Evolutionary conservation across 1,139 yeast species (phyloP).

Genomic region (Taphrina communis): DNA sequence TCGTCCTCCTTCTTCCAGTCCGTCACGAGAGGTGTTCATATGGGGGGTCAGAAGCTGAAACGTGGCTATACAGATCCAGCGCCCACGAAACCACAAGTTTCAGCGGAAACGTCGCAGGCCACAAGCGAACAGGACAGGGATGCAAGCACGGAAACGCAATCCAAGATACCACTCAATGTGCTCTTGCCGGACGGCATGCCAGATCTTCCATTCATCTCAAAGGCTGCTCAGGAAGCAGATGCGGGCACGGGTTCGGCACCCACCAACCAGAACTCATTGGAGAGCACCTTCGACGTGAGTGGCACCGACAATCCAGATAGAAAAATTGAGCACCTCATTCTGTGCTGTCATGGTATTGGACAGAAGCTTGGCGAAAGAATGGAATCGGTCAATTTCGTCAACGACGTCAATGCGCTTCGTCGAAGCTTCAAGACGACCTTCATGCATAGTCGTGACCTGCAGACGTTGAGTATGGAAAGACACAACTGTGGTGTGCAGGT

Average conservation of each 20-base stretch:
- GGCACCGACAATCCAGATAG: constrained; percentile 50
- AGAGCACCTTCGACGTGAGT: constrained; percentile 47
- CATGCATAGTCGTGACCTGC: constrained; percentile 48
- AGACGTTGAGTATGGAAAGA: constrained; percentile 48
- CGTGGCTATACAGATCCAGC: constrained; percentile 47
- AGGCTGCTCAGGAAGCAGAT: constrained; percentile 41
- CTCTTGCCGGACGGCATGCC: constrained; percentile 40
- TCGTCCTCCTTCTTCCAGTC: constrained; percentile 46
- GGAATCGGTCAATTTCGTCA: constrained; percentile 84
- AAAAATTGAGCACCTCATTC: constrained; percentile 74
- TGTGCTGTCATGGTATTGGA: constrained; percentile 94
- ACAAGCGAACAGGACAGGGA: not conserved
- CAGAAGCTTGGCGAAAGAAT: constrained; percentile 80
- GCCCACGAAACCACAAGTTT: constrained; percentile 11
- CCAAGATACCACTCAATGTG: constrained; percentile 15
- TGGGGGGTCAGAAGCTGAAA: constrained; percentile 48
- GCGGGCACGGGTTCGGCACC: constrained; percentile 42
- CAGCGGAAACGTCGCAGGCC: not conserved
- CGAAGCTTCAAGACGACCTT: constrained; percentile 49
- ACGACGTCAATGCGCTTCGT: constrained; percentile 76
- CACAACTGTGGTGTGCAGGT: constrained; percentile 46
- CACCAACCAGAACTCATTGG: constrained; percentile 46
- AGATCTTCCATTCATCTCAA: constrained; percentile 35
- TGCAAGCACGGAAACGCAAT: not conserved
- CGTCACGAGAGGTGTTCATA: constrained; percentile 46